These are phyloP conservation scores for Cyamopsis tetragonoloba DNA, from an alignment of 306 rosid genomes.

Conservation along the genomic window DNA sequence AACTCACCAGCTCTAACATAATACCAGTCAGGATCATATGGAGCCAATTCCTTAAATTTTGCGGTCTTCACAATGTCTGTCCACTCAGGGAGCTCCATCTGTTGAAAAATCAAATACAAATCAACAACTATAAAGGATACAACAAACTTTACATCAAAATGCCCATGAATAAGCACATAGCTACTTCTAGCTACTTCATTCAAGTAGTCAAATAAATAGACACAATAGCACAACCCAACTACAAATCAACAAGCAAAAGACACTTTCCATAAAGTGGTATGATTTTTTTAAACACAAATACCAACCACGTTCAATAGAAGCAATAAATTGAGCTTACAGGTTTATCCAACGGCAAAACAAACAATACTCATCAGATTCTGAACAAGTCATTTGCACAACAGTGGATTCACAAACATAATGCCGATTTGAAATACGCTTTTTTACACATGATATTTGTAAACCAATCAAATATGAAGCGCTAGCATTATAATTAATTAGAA, in stretches of 20 bases:
- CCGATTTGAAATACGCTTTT: not conserved
- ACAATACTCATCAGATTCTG: not conserved
- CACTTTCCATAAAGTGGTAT: too few relatives aligned
- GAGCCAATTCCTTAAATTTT: conserved; percentile 65
- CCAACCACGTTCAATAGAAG: not conserved
- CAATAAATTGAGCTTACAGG: too few relatives aligned
- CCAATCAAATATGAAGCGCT: not conserved
- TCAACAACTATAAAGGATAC: not conserved
- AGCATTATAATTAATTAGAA: not conserved
- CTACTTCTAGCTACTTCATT: not conserved
- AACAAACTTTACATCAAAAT: not conserved
- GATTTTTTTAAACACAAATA: not conserved
- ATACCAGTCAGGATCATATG: conserved; percentile 81
- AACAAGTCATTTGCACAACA: not conserved
- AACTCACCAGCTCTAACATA: conserved; percentile 58
- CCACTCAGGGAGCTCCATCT: conserved; percentile 85
- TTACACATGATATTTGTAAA: not conserved
- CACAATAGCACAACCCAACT: not conserved
- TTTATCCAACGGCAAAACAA: too few relatives aligned
- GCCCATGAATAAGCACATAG: not conserved
- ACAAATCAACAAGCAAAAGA: not conserved
- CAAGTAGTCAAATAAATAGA: not conserved
- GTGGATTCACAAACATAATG: not conserved
- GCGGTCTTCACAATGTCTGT: conserved; percentile 73
- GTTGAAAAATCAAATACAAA: not conserved